phyloP scores from a whole-genome alignment of 495 filamentous ascomycete genomes.

The Neurospora sp. region DNA sequence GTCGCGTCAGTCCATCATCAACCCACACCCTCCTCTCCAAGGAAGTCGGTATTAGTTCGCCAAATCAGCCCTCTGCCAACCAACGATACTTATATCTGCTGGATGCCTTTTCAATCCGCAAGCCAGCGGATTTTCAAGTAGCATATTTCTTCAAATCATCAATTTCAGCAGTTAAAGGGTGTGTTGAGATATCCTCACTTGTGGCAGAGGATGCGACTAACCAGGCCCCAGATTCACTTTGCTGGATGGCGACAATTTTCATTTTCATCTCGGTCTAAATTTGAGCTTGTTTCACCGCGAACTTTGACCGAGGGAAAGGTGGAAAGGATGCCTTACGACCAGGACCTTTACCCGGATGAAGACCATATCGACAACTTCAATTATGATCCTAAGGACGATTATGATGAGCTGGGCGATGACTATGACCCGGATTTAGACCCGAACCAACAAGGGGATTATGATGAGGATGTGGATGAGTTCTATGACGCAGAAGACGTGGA shows the following conservation, averaged over 20 bases:
- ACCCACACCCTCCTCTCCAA: background rate
- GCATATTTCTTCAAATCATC: too few relatives aligned
- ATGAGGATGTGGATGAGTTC: background rate
- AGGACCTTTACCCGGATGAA: conserved; percentile 3
- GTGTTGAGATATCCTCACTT: background rate
- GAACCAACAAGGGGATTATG: background rate
- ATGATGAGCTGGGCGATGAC: background rate
- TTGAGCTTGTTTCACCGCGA: background rate
- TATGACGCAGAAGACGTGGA: background rate
- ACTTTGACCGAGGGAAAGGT: background rate
- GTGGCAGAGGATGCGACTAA: background rate
- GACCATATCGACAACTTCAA: background rate
- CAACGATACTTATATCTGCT: background rate
- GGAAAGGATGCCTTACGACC: conserved; percentile 13
- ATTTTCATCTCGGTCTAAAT: background rate
- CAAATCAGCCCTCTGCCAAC: background rate
- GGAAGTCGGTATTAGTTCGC: background rate
- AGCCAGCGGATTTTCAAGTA: background rate
- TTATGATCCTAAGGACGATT: background rate
- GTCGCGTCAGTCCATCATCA: background rate
- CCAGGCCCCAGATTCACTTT: background rate
- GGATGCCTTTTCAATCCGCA: background rate
- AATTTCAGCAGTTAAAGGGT: background rate
- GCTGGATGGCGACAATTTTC: background rate
- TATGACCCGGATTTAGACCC: background rate